Evolutionary conservation across 345 rosid species (phyloP).

Genomic region (Raphanus raphanistrum): DNA sequence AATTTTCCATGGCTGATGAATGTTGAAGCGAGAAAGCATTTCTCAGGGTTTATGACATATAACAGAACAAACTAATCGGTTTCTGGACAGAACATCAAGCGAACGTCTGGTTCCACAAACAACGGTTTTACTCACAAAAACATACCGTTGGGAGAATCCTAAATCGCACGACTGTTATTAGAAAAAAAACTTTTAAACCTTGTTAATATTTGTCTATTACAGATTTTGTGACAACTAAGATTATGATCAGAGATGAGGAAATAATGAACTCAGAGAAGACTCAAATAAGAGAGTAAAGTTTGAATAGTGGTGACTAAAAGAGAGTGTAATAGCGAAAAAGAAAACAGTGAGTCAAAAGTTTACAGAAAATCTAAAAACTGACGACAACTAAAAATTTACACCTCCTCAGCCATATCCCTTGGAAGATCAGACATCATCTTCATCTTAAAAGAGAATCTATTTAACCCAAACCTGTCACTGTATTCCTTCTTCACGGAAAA

Average conservation of each 20-base stretch:
- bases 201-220: background rate
- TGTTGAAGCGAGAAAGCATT: conserved; percentile 21
- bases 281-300: background rate
- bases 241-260: background rate
- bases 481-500: too few species aligned
- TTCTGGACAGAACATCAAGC: background rate
- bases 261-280: conserved; percentile 2
- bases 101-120: background rate
- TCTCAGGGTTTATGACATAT: conserved; percentile 16
- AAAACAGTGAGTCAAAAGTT: too few species aligned
- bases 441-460: too few species aligned
- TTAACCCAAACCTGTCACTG: too few species aligned
- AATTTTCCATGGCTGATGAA: conserved; percentile 21
- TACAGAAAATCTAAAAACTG: too few species aligned
- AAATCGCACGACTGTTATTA: background rate
- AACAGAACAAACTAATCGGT: background rate
- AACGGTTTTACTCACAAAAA: background rate
- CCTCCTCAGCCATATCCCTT: too few species aligned
- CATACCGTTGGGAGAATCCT: background rate
- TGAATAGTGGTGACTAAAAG: too few species aligned
- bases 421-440: too few species aligned
- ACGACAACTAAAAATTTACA: too few species aligned
- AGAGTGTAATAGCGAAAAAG: too few species aligned
- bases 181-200: background rate
- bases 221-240: background rate